These are phyloP conservation scores for Wickerhamiella sorbophila DNA, from an alignment of 805 yeast species.

Conservation along the genomic window DNA sequence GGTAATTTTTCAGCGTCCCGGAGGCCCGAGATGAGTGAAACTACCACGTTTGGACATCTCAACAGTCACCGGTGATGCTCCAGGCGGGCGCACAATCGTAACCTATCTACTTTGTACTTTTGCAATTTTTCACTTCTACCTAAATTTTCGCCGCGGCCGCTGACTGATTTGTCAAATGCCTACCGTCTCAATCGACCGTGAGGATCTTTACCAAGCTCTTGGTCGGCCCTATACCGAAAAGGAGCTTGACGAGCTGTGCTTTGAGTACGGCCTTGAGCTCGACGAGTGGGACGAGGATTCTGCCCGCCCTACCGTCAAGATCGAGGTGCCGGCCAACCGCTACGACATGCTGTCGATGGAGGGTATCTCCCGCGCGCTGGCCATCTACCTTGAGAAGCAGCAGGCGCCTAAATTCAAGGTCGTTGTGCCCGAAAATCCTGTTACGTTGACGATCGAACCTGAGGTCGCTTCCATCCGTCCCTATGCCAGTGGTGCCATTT, in stretches of 20 bases:
- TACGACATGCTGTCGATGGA: conserved; percentile 96
- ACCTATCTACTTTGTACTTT: background rate
- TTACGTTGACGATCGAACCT: conserved; percentile 55
- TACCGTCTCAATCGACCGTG: conserved; percentile 89
- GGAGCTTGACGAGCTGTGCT: conserved; percentile 94
- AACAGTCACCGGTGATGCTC: no score
- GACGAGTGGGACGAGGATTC: conserved; percentile 84
- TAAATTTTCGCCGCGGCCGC: background rate
- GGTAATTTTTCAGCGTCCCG: no score
- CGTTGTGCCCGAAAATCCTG: conserved; percentile 44
- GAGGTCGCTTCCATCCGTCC: conserved; percentile 71
- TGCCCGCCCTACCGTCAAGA: conserved; percentile 92
- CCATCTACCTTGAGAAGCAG: conserved; percentile 65
- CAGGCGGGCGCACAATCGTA: background rate
- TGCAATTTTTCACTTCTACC: background rate
- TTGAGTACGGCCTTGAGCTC: conserved; percentile 92
- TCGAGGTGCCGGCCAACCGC: conserved; percentile 95
- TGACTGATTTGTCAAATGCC: conserved; percentile 46
- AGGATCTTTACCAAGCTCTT: conserved; percentile 71
- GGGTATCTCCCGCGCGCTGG: conserved; percentile 91
- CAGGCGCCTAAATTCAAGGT: conserved; percentile 54
- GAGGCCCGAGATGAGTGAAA: no score
- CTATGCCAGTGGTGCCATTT: conserved; percentile 87
- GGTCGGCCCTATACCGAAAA: conserved; percentile 53
- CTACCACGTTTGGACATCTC: no score